These are phyloP conservation scores for Pisolithus marmoratus DNA, from an alignment of 768 basidiomycete genomes.

Conservation along the genomic window DNA sequence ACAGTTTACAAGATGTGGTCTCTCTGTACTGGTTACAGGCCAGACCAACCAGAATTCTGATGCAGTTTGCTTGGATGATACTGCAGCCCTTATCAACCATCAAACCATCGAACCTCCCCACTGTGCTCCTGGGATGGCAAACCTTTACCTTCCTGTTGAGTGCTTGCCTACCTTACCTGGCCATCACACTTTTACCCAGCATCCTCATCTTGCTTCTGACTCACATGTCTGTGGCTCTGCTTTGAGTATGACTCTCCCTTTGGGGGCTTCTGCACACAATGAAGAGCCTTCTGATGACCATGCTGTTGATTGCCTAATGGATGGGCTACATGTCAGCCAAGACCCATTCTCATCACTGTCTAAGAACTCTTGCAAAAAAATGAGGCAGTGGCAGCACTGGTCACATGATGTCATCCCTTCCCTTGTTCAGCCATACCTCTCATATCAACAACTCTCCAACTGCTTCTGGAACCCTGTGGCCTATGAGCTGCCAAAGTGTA, in stretches of 20 bases:
- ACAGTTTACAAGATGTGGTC: not conserved
- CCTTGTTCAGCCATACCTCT: slow-evolving; percentile 3
- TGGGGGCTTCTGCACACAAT: not conserved
- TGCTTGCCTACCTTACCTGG: not conserved
- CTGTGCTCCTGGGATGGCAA: not conserved
- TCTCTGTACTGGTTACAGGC: too few species aligned
- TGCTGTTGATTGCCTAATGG: not conserved
- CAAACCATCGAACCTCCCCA: not conserved
- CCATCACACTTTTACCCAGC: not conserved
- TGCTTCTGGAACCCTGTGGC: not conserved
- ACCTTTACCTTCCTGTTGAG: not conserved
- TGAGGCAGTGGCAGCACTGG: slow-evolving; percentile 4
- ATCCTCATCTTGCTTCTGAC: not conserved
- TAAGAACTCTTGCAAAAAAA: not conserved
- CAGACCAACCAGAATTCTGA: too few species aligned
- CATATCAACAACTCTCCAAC: not conserved
- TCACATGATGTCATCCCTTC: slow-evolving; percentile 5
- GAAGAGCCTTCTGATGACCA: too few species aligned
- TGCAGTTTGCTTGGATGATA: not conserved
- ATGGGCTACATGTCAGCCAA: not conserved
- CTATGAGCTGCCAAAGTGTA: not conserved
- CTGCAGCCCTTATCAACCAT: not conserved
- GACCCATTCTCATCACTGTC: not conserved
- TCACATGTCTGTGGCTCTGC: not conserved
- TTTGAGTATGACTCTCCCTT: not conserved